phyloP scores from a whole-genome alignment of 176 grass and related monocot species.

The Sorghum bicolor region Sorghum_bicolor_NCBIv3 NC_012874.2:4384501-4385000 shows the following conservation, averaged over 20 bases:
- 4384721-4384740: neutral
- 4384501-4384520: neutral
- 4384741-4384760: slow-evolving; percentile 22
- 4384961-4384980: slow-evolving; percentile 20
- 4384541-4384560: slow-evolving; percentile 25
- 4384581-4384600: slow-evolving; percentile 48
- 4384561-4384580: slow-evolving; percentile 42
- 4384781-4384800: slow-evolving; percentile 25
- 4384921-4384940: slow-evolving; percentile 24
- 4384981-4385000: slow-evolving; percentile 35
- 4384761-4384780: neutral
- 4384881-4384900: slow-evolving; percentile 41
- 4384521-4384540: slow-evolving; percentile 31
- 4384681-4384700: neutral
- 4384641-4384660: neutral
- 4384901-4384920: slow-evolving; percentile 39
- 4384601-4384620: slow-evolving; percentile 13
- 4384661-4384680: neutral
- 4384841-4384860: slow-evolving; percentile 37
- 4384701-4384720: slow-evolving; percentile 33
- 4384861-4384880: slow-evolving; percentile 39
- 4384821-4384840: neutral
- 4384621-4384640: neutral
- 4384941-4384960: slow-evolving; percentile 31
- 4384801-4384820: neutral